phyloP scores from a whole-genome alignment of 176 grass and related monocot genomes.

The Carex parvula region DNA sequence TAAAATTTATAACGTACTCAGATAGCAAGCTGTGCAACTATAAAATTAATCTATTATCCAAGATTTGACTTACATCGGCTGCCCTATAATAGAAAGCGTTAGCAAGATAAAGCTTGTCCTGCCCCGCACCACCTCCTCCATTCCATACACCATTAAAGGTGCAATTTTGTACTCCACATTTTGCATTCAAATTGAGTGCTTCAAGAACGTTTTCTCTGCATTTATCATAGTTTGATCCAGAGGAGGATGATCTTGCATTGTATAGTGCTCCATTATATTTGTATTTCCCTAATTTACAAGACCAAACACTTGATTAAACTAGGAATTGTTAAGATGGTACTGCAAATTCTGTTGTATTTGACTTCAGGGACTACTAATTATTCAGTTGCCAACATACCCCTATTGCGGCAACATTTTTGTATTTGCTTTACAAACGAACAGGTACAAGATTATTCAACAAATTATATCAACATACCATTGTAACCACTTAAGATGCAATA shows the following conservation, averaged over 20 bases:
- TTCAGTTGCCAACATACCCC: background rate
- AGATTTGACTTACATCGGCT: constrained; percentile 15
- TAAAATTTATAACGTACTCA: too few species aligned
- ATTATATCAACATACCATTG: constrained; percentile 26
- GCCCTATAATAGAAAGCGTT: constrained; percentile 34
- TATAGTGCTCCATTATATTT: constrained; percentile 25
- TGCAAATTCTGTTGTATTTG: background rate
- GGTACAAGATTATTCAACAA: background rate
- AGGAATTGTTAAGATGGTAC: background rate
- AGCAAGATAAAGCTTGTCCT: constrained; percentile 32
- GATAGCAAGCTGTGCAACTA: background rate
- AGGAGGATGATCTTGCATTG: constrained; percentile 8
- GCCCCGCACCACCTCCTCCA: constrained; percentile 41
- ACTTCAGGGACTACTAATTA: background rate
- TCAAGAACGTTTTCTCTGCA: constrained; percentile 13
- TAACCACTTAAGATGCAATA: constrained; percentile 43
- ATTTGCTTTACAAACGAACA: background rate
- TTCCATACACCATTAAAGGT: constrained; percentile 49
- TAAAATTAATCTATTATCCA: constrained; percentile 13
- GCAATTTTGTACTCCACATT: constrained; percentile 38
- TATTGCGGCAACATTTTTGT: background rate
- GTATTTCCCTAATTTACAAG: constrained; percentile 15
- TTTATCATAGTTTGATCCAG: constrained; percentile 25
- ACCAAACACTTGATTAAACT: background rate
- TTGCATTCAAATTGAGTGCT: constrained; percentile 24